Evolutionary conservation across 768 basidiomycete genomes (phyloP).

Genomic region (Termitomyces sp.): DNA sequence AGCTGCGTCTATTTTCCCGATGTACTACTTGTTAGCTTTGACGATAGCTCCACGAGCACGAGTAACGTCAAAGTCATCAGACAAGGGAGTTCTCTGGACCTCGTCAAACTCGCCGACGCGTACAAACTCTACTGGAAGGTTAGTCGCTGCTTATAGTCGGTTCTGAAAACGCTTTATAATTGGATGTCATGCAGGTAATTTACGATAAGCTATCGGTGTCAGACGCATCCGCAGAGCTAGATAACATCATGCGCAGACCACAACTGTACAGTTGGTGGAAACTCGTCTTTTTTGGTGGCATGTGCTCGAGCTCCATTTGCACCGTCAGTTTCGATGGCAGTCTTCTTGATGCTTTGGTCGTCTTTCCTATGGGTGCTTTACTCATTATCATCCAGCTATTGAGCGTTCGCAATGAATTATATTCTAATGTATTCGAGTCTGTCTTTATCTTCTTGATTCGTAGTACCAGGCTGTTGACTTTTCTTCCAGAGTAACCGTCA

Average conservation of each 20-base stretch:
- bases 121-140: constrained; percentile 76
- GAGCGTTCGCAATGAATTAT: constrained; percentile 72
- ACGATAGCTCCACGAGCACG: constrained; percentile 76
- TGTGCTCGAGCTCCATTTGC: constrained; percentile 75
- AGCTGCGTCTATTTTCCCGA: constrained; percentile 76
- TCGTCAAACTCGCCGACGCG: constrained; percentile 71
- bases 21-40: constrained; percentile 78
- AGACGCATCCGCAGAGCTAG: constrained; percentile 66
- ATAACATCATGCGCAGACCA: constrained; percentile 64
- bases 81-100: constrained; percentile 66
- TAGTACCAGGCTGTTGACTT: not conserved
- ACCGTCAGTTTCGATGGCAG: constrained; percentile 69
- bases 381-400: constrained; percentile 72
- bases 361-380: constrained; percentile 73
- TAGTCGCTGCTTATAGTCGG: constrained; percentile 10
- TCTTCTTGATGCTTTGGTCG: constrained; percentile 71
- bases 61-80: constrained; percentile 78
- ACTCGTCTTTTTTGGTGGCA: constrained; percentile 66
- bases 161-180: not conserved
- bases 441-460: constrained; percentile 16
- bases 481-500: constrained; percentile 63
- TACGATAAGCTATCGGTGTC: constrained; percentile 77
- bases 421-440: constrained; percentile 76
- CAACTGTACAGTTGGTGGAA: constrained; percentile 61
- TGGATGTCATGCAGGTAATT: constrained; percentile 55